Evolutionary conservation across 1,284 basidiomycete genomes (phyloP), one percentile per base, ranked within the genome.

Genomic region (Vanrija sp.): DNA sequence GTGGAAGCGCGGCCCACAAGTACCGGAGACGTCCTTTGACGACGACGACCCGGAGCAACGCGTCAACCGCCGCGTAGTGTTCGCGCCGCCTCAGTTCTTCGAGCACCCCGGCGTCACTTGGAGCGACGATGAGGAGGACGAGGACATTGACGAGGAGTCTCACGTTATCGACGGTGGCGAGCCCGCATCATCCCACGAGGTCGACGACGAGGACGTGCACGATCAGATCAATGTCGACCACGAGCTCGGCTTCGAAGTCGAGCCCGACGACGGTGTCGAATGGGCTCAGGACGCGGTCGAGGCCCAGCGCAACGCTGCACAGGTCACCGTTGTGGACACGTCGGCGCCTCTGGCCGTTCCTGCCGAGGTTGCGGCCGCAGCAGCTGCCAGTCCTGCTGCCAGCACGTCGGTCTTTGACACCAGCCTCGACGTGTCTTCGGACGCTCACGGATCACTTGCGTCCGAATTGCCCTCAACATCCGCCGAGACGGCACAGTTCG

Each of bases 101-200:
- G 79, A 80, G 49, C 79, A 80, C 55, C 78, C 78, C 0, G 78
- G 77, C 5, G 69, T 72, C n/a, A 76, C 70, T 2, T 91, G 88
- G 89, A 75, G 70, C 54, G 86, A 86, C 0, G 89, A 91, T 50
- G 85, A 87, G 25, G 87, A 89, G 26, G 85, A 85, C 25, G 67
- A 58, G 18, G 74, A 74, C n/a, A 67, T 64, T 8, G 63, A 65
- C 6, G 86, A 88, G 54, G 89, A 85, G 83, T 84, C 86, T 34
- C 86, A 85, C 6, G 64, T 60, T 60, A 84, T 85, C 45, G 86
- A 88, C 67, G 86, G 66, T 16, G 61, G 65, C 46, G 51, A 58
- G 51, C 23, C 60, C 34, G 34, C 28, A 28, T 28, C 34, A 15
- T 34, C 34, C 46, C 49, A 55, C 10, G 51, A 58, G 38, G 38